Evolutionary conservation across 1,284 basidiomycete genomes (phyloP).

Genomic region (Porodaedalea pini): DNA sequence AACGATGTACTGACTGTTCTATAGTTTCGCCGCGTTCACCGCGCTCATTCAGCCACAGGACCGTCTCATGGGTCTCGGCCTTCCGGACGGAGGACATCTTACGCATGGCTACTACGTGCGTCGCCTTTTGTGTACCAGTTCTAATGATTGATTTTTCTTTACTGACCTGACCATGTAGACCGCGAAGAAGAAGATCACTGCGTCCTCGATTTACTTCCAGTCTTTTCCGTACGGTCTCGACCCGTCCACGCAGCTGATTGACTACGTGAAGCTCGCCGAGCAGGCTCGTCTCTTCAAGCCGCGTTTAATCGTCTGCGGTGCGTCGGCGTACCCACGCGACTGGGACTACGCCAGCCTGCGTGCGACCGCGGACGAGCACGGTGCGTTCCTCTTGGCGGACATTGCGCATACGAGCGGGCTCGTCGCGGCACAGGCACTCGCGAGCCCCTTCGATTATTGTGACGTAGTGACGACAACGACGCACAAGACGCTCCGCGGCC

Average conservation of each 20-base stretch:
- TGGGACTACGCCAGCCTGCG: constrained; percentile 91
- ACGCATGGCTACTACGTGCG: constrained; percentile 95
- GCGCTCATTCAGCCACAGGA: constrained; percentile 97
- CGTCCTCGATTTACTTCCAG: constrained; percentile 99
- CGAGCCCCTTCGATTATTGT: constrained; percentile 94
- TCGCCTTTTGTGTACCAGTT: too few species aligned
- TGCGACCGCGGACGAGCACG: constrained; percentile 83
- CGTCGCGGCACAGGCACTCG: constrained; percentile 90
- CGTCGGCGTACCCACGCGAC: constrained; percentile 97
- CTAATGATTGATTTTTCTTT: constrained; percentile 22
- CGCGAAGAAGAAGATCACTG: constrained; percentile 99
- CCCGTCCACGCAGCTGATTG: constrained; percentile 83
- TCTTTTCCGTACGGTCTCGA: constrained; percentile 94
- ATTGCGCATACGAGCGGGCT: constrained; percentile 98
- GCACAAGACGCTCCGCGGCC: constrained; percentile 99
- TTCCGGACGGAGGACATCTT: constrained; percentile 97
- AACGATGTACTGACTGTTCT: background rate
- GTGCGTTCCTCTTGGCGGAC: constrained; percentile 91
- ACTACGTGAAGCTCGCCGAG: constrained; percentile 80
- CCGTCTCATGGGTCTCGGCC: constrained; percentile 98
- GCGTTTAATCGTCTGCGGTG: constrained; percentile 94
- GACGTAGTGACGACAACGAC: constrained; percentile 98
- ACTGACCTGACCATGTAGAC: constrained; percentile 60
- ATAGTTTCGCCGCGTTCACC: constrained; percentile 94
- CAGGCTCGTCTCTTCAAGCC: constrained; percentile 98